Conservation (phyloP, 2,329 filamentous ascomycete species). For the Fusarium incarnatum region DNA sequence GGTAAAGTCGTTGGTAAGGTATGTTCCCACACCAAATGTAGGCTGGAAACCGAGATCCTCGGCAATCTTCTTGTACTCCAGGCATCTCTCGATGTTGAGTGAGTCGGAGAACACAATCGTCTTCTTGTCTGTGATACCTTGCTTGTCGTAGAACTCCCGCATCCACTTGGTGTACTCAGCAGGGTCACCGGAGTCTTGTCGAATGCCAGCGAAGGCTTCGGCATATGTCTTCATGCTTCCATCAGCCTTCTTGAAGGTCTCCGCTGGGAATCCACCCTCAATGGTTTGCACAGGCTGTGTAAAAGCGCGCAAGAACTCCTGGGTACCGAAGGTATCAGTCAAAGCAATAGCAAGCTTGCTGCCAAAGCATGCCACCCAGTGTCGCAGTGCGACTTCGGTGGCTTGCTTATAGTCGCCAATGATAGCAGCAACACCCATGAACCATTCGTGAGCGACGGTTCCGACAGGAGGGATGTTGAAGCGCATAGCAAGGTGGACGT, state of each 20-base stretch:
- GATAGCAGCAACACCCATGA: conserved; percentile 97
- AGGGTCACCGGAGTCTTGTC: conserved; percentile 92
- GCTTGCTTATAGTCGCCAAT: conserved; percentile 85
- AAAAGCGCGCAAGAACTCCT: conserved; percentile 88
- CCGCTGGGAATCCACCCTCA: conserved; percentile 55
- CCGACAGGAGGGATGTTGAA: conserved; percentile 87
- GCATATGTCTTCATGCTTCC: conserved; percentile 74
- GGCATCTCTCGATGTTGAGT: conserved; percentile 87
- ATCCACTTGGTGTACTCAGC: conserved; percentile 81
- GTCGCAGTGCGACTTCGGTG: conserved; percentile 83
- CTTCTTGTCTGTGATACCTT: conserved; percentile 84
- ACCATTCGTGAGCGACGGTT: conserved; percentile 96
- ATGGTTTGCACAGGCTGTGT: conserved; percentile 68
- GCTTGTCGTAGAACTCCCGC: conserved; percentile 81
- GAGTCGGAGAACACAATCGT: conserved; percentile 96
- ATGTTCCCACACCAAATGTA: conserved; percentile 94
- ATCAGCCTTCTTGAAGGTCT: conserved; percentile 56
- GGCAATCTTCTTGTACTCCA: conserved; percentile 88
- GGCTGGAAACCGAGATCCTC: conserved; percentile 85
- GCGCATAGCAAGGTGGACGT: conserved; percentile 96
- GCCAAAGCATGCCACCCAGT: conserved; percentile 94
- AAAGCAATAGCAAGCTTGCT: conserved; percentile 86
- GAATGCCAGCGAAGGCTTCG: conserved; percentile 82
- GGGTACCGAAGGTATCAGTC: conserved; percentile 96
- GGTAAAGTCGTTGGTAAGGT: conserved; percentile 94